Base-by-base conservation (phyloP, 2,329 filamentous ascomycete genomes). In the Lecanoromycetidae sp. region DNA sequence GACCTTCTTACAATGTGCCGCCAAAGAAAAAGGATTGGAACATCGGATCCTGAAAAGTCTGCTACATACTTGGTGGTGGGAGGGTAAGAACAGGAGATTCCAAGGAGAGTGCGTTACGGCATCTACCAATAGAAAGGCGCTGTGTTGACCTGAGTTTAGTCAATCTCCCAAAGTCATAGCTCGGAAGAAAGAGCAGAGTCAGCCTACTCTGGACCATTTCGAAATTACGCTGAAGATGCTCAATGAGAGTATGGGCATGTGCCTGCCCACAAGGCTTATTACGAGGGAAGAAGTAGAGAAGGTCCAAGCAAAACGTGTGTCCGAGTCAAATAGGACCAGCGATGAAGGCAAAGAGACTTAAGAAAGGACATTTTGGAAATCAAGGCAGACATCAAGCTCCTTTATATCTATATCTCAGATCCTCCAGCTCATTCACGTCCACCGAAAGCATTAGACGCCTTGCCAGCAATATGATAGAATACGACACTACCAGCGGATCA, bases 21-120 rank as follows among this genome's bases (percentile, higher is more conserved):
- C 63, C 19, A 57, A 63, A 19, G 52, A 60, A 22, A 60, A 58
- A 19, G 67, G 67, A 9, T 55, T 67, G 17, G 69, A 71, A 53
- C 69, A 71, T 51, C 67, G 61, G 51, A 70, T 72, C 17, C 39
- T 72, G 50, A 69, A 64, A 52, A 71, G 66, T 46, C 50, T 72
- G 46, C 54, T 71, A 42, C 55, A 65, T 44, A 59, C 66, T 30
- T 61, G 66, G 45, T 71, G 61, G 46, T 71, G 66, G 66, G 61
- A 66, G 50, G 57, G 61, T 23, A 59, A 61, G 23, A 62, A 25
- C 60, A 60, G 22, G 49, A 56, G 29, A 48, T 57, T 22, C 13
- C 23, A 26, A 57, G 56, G 30, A 46, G 40, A 29, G 44, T 46
- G 23, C 2, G 44, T 29, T 12, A 17, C n/a, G 20, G 30, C 10